Base-by-base conservation (phyloP, 441 rosid species). In the Syzygium malaccense region DNA sequence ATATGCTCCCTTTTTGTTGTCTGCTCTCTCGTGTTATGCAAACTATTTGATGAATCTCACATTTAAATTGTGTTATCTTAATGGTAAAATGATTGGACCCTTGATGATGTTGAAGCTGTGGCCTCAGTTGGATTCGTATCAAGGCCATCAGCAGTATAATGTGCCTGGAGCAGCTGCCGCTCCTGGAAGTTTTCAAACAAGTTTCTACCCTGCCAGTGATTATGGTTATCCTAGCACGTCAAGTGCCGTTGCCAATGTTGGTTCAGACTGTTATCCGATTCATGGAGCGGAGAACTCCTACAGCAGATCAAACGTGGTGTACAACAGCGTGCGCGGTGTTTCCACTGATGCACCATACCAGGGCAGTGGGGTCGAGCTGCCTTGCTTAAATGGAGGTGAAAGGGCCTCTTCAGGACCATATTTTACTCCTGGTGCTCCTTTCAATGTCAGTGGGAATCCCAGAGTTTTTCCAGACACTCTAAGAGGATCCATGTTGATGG, bases 61-160 rank as follows among this genome's bases (percentile, higher is more conserved):
- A 75, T 41, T 41, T 26, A 75, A 41, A 75, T 75, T 41, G n/a
- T 71, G 28, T 37, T 75, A 75, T 41, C 3, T 41, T 75, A 23
- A 41, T 23, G 48, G 48, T 37, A 23, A 37, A 75, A 75, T 75
- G 25, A 75, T 23, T 41, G n/a, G 49, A 75, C 83, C 41, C 51
- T 37, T 37, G n/a, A 71, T 71, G 37, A 71, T 71, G n/a, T 71
- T 49, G 49, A 71, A 5, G 17, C 83, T 75, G 83, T 37, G 83
- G 83, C 83, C 19, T 32, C 75, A 53, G 53, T 51, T 57, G 26
- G 85, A 75, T n/a, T 19, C 68, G 8, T 75, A 87, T 86, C 91
- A 84, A 87, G 86, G 30, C 23, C 71, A 28, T 90, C 91, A 85
- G 86, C 89, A 55, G 86, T 60, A 55, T 80, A 80, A 55, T 45